Base-by-base conservation (phyloP, 164 flowering plant species). In the Macadamia integrifolia region DNA sequence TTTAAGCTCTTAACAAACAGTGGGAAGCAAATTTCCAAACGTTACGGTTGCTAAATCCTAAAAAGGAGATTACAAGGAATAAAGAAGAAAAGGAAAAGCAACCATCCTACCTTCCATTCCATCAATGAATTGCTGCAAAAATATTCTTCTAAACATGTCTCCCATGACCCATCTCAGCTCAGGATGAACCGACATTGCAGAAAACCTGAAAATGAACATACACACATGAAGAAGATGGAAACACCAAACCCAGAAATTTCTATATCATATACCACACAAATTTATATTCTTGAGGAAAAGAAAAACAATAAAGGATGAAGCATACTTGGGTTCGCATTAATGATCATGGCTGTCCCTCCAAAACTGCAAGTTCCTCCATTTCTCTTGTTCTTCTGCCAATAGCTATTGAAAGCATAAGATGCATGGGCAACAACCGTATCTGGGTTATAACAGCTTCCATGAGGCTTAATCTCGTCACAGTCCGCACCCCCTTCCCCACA, bases 371-470 rank as follows among this genome's bases (percentile, higher is more conserved):
- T 88, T 15, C 97, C 98, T 29, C 96, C 98, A 67, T 60, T 78
- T 50, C 71, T 73, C 85, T 90, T 89, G 68, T 75, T 79, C 82
- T 83, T 89, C 80, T 94, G 99, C 93, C 92, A 94, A 63, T 87
- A 94, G 63, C 93, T 90, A 61, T 94, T 94, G 83, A 94, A 90
- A 49, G 98, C 98, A 80, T 79, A 94, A 35, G 98, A 92, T 53
- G 97, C 92, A 83, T 94, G 98, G 18, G 95, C 90, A 31, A 85
- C 82, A 35, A 80, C 68, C 1, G 86, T 79, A 68, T 92, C 84
- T 2, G 99, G 97, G 32, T 61, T 23, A 80, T 78, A 90, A 68
- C 98, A 94, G 61, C 69, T 87, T 30, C 95, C 99, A 42, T 74
- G 59, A 35, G 97, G 90, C 76, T 1, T 55, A 66, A 94, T 89